phyloP scores from a whole-genome alignment of 78 protist species.

The Dictyostelium discoideum region dicty_2.7 NC_007089.4:2327501-2328000 shows the following conservation, averaged over 20 bases:
- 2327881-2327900: background rate
- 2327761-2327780: background rate
- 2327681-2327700: background rate
- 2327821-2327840: background rate
- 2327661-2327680: background rate
- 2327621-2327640: background rate
- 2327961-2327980: slow-evolving; percentile 22
- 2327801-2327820: slow-evolving; percentile 18
- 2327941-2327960: slow-evolving; percentile 23
- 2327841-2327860: background rate
- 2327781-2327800: background rate
- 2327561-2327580: no score
- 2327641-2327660: background rate
- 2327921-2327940: background rate
- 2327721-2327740: background rate
- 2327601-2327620: background rate
- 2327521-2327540: no score
- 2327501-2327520: no score
- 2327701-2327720: background rate
- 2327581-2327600: background rate
- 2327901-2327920: background rate
- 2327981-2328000: slow-evolving; percentile 23
- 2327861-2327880: no score
- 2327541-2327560: no score
- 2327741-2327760: background rate